Percentiles rank a stretch among this genome's conserved stretches.
Evolutionary conservation across 495 filamentous ascomycete species (phyloP).

Genomic region (Podospora sp.): DNA sequence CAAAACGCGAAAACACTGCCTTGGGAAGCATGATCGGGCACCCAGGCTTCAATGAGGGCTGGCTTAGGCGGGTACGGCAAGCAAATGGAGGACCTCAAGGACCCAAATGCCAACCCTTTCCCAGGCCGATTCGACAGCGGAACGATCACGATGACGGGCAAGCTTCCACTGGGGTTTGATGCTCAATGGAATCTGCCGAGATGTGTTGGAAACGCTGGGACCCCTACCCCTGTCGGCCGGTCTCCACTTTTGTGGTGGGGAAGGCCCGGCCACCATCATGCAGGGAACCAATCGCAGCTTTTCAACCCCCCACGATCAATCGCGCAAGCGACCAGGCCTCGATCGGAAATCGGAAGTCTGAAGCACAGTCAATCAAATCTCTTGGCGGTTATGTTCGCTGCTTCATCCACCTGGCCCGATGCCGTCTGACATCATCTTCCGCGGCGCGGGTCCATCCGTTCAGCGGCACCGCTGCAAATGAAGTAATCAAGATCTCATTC

Average conservation of each 20-base stretch:
- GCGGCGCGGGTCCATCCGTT: constrained; percentile 5
- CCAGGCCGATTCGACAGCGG: neutral
- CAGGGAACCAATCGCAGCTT: constrained; percentile 3
- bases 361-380: constrained; percentile 12
- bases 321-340: neutral
- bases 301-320: constrained; percentile 15
- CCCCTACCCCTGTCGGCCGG: neutral
- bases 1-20: constrained; percentile 5
- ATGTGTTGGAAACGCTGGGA: neutral
- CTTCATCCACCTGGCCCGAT: neutral
- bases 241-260: neutral
- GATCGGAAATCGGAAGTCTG: constrained; percentile 13
- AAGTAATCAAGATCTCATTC: neutral
- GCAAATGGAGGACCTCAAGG: neutral
- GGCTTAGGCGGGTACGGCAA: neutral
- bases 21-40: neutral
- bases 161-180: neutral
- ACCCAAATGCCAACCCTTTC: neutral
- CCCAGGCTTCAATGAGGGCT: neutral
- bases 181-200: neutral
- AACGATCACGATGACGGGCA: neutral
- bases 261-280: neutral
- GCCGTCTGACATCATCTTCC: constrained; percentile 2
- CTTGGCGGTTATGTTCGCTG: constrained; percentile 10
- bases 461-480: neutral